Evolutionary conservation across 495 filamentous ascomycete genomes (phyloP).

Genomic region (Annulohypoxylon nitens): DNA sequence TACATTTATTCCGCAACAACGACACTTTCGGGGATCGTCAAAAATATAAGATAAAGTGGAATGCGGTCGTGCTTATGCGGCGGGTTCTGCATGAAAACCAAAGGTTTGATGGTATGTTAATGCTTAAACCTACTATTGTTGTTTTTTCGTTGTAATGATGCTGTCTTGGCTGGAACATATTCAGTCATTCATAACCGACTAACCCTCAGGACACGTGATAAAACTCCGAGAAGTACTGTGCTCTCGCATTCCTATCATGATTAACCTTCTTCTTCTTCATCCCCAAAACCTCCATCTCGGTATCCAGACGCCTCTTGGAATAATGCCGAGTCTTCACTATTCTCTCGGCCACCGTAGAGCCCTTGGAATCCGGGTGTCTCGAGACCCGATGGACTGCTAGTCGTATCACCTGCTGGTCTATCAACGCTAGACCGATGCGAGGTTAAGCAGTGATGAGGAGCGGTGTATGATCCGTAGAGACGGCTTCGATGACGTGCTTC

Average conservation of each 20-base stretch:
- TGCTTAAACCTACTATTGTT: constrained; percentile 18
- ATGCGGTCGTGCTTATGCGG: not conserved
- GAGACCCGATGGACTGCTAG: constrained; percentile 52
- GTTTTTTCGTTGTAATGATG: constrained; percentile 14
- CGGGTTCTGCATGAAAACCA: constrained; percentile 10
- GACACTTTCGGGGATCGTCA: not conserved
- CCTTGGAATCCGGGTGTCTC: constrained; percentile 57
- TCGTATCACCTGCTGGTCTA: constrained; percentile 27
- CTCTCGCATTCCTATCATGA: not conserved
- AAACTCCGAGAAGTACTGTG: not conserved
- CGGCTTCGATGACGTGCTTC: constrained; percentile 64
- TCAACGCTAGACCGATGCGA: constrained; percentile 29
- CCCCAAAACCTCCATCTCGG: constrained; percentile 14
- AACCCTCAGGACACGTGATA: constrained; percentile 10
- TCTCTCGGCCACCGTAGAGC: constrained; percentile 63
- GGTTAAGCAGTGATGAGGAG: constrained; percentile 48
- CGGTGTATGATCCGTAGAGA: constrained; percentile 61
- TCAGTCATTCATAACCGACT: constrained; percentile 3
- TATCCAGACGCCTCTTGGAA: constrained; percentile 50
- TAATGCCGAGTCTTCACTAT: constrained; percentile 57
- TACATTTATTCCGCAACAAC: constrained; percentile 12
- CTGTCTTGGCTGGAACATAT: constrained; percentile 10
- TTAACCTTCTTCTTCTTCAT: constrained; percentile 17
- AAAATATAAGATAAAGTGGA: constrained; percentile 23
- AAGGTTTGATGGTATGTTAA: constrained; percentile 19